Percentiles rank a stretch among this genome's conserved stretches.
Evolutionary conservation across 106 monocot genomes (phyloP).

Genomic region (Apostasia shenzhenica): DNA sequence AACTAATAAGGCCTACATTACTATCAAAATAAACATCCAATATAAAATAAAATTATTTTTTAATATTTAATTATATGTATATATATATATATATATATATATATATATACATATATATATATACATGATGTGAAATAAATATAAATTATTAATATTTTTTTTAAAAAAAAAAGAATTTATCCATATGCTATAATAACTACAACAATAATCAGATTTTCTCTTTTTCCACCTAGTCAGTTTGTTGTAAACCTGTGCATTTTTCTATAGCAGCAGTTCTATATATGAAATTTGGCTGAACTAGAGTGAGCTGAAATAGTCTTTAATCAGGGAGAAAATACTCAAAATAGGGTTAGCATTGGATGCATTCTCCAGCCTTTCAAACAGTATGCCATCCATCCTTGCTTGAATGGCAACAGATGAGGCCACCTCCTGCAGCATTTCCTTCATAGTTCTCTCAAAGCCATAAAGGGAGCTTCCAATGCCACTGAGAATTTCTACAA

Average conservation of each 20-base stretch:
- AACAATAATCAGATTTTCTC: not conserved
- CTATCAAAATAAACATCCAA: not conserved
- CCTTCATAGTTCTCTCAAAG: slow-evolving; percentile 47
- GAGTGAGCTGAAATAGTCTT: slow-evolving; percentile 40
- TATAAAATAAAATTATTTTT: too few species aligned
- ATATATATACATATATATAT: not conserved
- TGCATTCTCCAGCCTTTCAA: slow-evolving; percentile 43
- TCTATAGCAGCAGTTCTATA: not conserved
- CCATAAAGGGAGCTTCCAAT: slow-evolving; percentile 50
- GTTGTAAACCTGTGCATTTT: not conserved
- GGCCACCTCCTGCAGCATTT: slow-evolving; percentile 37
- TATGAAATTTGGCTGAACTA: slow-evolving; percentile 5
- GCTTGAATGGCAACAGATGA: slow-evolving; percentile 55
- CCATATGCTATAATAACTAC: not conserved
- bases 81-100: not conserved
- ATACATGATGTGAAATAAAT: not conserved
- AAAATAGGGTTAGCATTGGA: slow-evolving; percentile 26
- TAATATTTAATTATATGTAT: not conserved
- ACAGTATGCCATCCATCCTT: slow-evolving; percentile 67
- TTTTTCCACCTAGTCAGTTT: not conserved
- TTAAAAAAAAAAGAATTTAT: not conserved
- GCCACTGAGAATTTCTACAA: slow-evolving; percentile 35
- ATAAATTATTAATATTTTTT: not conserved
- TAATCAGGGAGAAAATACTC: slow-evolving; percentile 46
- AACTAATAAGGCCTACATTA: not conserved